Conservation (phyloP, 352 stramenopile species). For the Phytophthora megakarya region DNA sequence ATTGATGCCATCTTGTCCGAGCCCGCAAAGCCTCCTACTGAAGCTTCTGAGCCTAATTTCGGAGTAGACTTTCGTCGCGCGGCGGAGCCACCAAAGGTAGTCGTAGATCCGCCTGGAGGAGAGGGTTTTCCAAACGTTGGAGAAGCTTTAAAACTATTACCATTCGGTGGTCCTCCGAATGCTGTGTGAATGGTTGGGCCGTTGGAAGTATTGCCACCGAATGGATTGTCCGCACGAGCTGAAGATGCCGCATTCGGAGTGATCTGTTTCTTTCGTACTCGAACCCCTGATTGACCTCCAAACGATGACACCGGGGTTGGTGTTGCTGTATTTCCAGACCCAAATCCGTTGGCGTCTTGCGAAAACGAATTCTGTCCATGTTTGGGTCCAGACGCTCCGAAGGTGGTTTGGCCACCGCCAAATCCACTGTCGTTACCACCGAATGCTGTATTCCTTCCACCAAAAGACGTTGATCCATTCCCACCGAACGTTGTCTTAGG, state of each 20-base stretch:
- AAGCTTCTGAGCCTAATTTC: slow-evolving; percentile 23
- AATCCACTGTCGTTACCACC: slow-evolving; percentile 24
- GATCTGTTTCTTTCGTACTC: slow-evolving; percentile 36
- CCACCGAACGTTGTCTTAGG: slow-evolving; percentile 21
- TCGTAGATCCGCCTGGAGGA: slow-evolving; percentile 7
- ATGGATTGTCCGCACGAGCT: slow-evolving; percentile 32
- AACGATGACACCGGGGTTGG: slow-evolving; percentile 34
- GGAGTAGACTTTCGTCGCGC: slow-evolving; percentile 23
- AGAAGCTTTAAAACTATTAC: slow-evolving; percentile 15
- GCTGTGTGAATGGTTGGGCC: slow-evolving; percentile 20
- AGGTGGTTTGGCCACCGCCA: slow-evolving; percentile 19
- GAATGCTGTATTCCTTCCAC: slow-evolving; percentile 11
- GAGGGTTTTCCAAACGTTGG: slow-evolving; percentile 24
- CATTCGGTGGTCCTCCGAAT: slow-evolving; percentile 29
- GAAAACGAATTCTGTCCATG: slow-evolving; percentile 21
- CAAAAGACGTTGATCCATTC: slow-evolving; percentile 17
- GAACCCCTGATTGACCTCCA: slow-evolving; percentile 28
- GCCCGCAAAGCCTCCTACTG: slow-evolving; percentile 21
- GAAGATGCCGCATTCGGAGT: slow-evolving; percentile 14
- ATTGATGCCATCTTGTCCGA: slow-evolving; percentile 27
- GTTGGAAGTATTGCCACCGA: slow-evolving; percentile 11
- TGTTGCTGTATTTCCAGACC: slow-evolving; percentile 3
- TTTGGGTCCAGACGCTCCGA: slow-evolving; percentile 18
- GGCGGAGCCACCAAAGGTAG: slow-evolving; percentile 28
- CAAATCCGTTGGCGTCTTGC: slow-evolving; percentile 25